phyloP scores from a whole-genome alignment of 352 stramenopile species.

The Globisporangium radiosum region DNA sequence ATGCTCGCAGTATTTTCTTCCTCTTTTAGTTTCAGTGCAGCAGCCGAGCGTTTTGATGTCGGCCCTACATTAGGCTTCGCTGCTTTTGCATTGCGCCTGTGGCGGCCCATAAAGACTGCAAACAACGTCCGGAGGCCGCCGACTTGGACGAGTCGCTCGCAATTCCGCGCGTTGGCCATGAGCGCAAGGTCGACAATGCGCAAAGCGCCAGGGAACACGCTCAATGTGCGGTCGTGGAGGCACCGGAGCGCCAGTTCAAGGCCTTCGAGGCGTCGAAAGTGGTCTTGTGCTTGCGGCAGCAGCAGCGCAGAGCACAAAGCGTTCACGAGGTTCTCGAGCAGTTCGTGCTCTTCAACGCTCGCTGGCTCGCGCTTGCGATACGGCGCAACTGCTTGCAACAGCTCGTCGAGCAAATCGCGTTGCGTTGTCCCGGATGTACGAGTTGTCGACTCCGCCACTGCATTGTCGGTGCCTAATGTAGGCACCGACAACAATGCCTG shows the following conservation, averaged over 20 bases:
- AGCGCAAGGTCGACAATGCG: slow-evolving; percentile 54
- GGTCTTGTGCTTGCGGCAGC: slow-evolving; percentile 32
- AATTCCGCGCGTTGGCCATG: slow-evolving; percentile 54
- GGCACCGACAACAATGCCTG: slow-evolving; percentile 30
- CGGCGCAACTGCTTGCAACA: slow-evolving; percentile 85
- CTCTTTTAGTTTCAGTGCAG: slow-evolving; percentile 24
- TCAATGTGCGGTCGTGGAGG: slow-evolving; percentile 82
- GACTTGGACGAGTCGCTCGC: slow-evolving; percentile 62
- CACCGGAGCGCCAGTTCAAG: slow-evolving; percentile 92
- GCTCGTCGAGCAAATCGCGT: slow-evolving; percentile 84
- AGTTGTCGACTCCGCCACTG: background rate
- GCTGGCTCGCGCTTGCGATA: slow-evolving; percentile 85
- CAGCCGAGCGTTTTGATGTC: slow-evolving; percentile 15
- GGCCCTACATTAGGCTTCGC: slow-evolving; percentile 12
- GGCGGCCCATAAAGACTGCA: slow-evolving; percentile 66
- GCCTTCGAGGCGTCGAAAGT: slow-evolving; percentile 76
- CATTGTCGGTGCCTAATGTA: background rate
- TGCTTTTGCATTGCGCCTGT: slow-evolving; percentile 10
- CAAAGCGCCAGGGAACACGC: slow-evolving; percentile 45
- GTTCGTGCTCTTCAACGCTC: slow-evolving; percentile 85
- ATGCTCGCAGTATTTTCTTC: slow-evolving; percentile 65
- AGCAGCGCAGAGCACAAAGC: slow-evolving; percentile 76
- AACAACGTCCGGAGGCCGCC: slow-evolving; percentile 60
- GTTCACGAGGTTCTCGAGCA: slow-evolving; percentile 92
- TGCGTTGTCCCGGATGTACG: too few relatives aligned